These are phyloP conservation scores for Nothopassalora personata DNA, from an alignment of 2,329 filamentous ascomycete species.

Conservation along the genomic window DNA sequence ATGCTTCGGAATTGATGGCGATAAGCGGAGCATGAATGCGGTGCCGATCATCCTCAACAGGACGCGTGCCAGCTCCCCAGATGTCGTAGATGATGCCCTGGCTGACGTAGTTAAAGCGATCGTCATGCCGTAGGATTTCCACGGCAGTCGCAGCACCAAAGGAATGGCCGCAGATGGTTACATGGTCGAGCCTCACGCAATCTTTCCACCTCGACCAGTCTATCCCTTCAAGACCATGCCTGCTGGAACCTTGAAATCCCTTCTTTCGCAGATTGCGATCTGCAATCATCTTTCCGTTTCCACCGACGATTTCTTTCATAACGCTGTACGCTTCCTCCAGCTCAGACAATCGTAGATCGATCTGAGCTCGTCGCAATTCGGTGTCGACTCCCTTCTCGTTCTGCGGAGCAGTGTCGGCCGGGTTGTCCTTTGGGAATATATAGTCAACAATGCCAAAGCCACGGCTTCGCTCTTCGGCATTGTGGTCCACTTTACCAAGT, in stretches of 20 bases:
- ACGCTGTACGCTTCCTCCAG: slow-evolving; percentile 58
- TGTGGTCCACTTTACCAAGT: slow-evolving; percentile 24
- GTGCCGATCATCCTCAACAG: slow-evolving; percentile 38
- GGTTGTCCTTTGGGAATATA: slow-evolving; percentile 54
- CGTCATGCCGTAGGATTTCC: slow-evolving; percentile 52
- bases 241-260: slow-evolving; percentile 56
- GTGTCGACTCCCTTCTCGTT: slow-evolving; percentile 57
- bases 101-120: slow-evolving; percentile 53
- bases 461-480: slow-evolving; percentile 18
- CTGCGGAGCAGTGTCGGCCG: slow-evolving; percentile 44
- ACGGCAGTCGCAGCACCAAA: slow-evolving; percentile 62
- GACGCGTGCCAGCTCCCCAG: slow-evolving; percentile 51
- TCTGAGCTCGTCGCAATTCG: slow-evolving; percentile 56
- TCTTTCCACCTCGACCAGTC: slow-evolving; percentile 55
- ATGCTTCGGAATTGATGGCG: slow-evolving; percentile 62
- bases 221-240: slow-evolving; percentile 52
- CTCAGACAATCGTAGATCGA: slow-evolving; percentile 58
- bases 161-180: slow-evolving; percentile 61
- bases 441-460: slow-evolving; percentile 45
- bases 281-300: slow-evolving; percentile 49
- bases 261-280: slow-evolving; percentile 51
- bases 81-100: slow-evolving; percentile 64
- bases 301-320: slow-evolving; percentile 51
- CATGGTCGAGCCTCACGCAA: slow-evolving; percentile 51
- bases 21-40: slow-evolving; percentile 53